Base-by-base conservation (phyloP, 2,329 filamentous ascomycete genomes). In the Aspergillus awamori region DNA sequence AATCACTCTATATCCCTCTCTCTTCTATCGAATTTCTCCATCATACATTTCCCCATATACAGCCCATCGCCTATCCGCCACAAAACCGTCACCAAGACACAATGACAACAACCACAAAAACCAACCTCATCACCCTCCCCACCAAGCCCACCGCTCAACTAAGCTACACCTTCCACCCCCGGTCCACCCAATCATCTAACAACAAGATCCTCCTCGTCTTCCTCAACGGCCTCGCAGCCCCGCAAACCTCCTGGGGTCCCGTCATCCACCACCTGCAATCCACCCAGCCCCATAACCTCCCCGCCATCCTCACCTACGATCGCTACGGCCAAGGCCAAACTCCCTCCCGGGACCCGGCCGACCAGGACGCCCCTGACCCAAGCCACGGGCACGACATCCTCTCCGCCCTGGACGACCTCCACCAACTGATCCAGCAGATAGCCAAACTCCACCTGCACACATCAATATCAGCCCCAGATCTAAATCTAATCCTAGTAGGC, bases 281-380 rank as follows among this genome's bases (percentile, higher is more conserved):
- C 2, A 51, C 59, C 4, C 63, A 61, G 13, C 56, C 63, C 26
- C 57, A n/a, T 5, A 59, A 71, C 8, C 74, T 76, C 53, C 81
- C 81, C 1, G 74, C 76, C 13, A 69, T 86, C 17, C 74, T 87
- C 3, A 81, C 80, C 48, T 87, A 87, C 63, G 85, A 87, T 70
- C 83, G 85, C 45, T 86, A 81, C 65, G 84, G 85, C 8, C 85
- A 87, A 69, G 84, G 84, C 8, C 72, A 56, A 72, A 80, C 74
- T 66, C 80, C 69, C 52, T 82, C 84, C n/a, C 69, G 72, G 3
- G 83, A 86, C 53, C 79, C 76, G 0, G 61, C 68, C 3, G 77
- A 78, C 43, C 59, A 69, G 53, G 22, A 68, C 48, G 38, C 78
- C 26, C 24, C 76, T 24, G 67, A 77, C 8, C 70, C 72, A 10